Evolutionary conservation across 768 basidiomycete genomes (phyloP).

Genomic region (Solioccasus polychromus): DNA sequence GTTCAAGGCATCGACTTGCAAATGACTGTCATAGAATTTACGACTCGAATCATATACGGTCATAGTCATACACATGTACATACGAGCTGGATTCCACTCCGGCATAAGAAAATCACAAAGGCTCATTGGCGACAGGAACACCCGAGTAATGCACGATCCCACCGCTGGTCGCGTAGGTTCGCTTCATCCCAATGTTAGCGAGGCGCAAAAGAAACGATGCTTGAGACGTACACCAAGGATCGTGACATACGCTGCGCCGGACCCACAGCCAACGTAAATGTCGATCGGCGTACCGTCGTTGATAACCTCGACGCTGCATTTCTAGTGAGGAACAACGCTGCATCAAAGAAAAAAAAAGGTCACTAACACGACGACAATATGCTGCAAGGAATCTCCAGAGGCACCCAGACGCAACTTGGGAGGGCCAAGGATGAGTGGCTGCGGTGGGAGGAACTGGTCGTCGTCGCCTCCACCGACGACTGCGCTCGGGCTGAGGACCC

Average conservation of each 20-base stretch:
- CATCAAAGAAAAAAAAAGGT: no score
- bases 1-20: no score
- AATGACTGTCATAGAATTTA: no score
- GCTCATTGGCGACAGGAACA: constrained; percentile 7
- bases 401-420: no score
- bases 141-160: not conserved
- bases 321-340: no score
- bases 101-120: no score
- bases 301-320: not conserved
- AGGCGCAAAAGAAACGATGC: no score
- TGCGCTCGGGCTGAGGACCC: constrained; percentile 2
- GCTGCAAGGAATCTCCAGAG: no score
- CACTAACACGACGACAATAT: not conserved
- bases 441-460: not conserved
- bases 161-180: not conserved
- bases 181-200: not conserved
- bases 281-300: constrained; percentile 5
- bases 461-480: constrained; percentile 5
- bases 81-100: no score
- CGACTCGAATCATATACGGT: no score
- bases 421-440: not conserved
- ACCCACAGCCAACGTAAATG: constrained; percentile 1
- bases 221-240: no score
- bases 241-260: constrained; percentile 1
- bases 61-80: no score